phyloP scores from a whole-genome alignment of 176 grass and related monocot species.

The Leersia perrieri region DNA sequence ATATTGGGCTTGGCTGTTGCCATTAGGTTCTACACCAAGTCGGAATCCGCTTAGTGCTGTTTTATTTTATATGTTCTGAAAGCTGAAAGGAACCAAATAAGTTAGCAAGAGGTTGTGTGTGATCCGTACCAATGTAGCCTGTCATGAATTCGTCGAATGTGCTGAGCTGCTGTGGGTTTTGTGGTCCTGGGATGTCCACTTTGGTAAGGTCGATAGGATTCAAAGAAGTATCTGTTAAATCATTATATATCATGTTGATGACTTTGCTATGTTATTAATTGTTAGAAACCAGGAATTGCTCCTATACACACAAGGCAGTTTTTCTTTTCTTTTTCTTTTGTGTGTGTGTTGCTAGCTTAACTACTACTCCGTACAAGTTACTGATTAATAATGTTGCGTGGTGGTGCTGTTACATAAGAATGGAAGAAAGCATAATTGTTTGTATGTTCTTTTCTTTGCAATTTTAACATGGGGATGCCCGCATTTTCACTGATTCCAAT shows the following conservation, averaged over 20 bases:
- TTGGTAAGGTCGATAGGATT: not conserved
- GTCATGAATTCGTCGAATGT: slow-evolving; percentile 14
- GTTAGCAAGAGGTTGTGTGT: slow-evolving; percentile 17
- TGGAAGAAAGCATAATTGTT: no score
- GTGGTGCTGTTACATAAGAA: no score
- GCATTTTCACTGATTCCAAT: no score
- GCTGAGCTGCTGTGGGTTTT: slow-evolving; percentile 1
- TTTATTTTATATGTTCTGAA: not conserved
- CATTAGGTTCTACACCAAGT: slow-evolving; percentile 89
- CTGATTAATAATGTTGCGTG: no score
- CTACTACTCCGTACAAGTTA: no score
- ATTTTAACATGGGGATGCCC: no score
- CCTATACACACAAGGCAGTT: not conserved
- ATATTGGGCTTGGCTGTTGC: slow-evolving; percentile 78
- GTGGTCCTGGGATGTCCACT: not conserved
- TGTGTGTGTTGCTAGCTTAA: no score
- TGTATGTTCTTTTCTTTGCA: no score
- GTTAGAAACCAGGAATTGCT: not conserved
- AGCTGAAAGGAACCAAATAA: slow-evolving; percentile 27
- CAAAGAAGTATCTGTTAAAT: not conserved
- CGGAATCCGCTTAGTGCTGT: slow-evolving; percentile 37
- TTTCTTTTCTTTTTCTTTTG: no score
- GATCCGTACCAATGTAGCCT: not conserved
- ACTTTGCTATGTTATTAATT: not conserved
- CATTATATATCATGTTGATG: not conserved